These are phyloP conservation scores for Solanum paucissectum DNA, from an alignment of 257 asterid genomes.

Conservation along the genomic window DNA sequence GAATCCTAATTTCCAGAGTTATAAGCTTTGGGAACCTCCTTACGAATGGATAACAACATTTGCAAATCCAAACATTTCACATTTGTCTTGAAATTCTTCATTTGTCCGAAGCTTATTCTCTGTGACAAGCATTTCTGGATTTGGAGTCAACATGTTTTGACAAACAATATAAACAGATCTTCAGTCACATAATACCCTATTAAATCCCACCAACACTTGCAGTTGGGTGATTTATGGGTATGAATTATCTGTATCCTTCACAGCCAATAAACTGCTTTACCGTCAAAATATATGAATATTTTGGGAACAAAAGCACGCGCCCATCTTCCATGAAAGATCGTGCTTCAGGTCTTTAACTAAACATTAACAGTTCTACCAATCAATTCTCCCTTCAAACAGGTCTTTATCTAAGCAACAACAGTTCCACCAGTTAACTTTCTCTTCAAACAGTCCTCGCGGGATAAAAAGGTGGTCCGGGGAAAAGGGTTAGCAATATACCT, in stretches of 20 bases:
- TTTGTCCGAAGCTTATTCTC: background rate
- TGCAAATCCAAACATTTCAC: background rate
- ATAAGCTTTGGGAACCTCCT: background rate
- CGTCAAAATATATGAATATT: background rate
- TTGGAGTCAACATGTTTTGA: background rate
- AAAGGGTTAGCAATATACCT: slow-evolving; percentile 26
- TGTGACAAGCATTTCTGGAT: background rate
- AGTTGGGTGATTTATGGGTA: background rate
- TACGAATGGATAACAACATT: background rate
- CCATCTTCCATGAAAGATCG: background rate
- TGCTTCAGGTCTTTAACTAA: background rate
- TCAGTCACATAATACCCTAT: background rate
- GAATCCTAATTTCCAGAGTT: background rate
- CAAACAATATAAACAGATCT: background rate
- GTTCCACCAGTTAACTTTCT: background rate
- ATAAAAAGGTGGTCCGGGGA: background rate
- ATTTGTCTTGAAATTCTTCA: background rate
- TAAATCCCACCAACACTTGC: background rate
- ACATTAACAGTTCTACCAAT: background rate
- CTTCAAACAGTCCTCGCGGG: background rate
- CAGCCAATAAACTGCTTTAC: background rate
- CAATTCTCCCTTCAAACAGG: background rate
- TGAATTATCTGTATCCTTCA: background rate
- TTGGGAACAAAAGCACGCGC: background rate
- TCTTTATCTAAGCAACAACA: background rate